Evolutionary conservation across 1,284 basidiomycete species (phyloP).

Genomic region (Malassezia slooffiae): DNA sequence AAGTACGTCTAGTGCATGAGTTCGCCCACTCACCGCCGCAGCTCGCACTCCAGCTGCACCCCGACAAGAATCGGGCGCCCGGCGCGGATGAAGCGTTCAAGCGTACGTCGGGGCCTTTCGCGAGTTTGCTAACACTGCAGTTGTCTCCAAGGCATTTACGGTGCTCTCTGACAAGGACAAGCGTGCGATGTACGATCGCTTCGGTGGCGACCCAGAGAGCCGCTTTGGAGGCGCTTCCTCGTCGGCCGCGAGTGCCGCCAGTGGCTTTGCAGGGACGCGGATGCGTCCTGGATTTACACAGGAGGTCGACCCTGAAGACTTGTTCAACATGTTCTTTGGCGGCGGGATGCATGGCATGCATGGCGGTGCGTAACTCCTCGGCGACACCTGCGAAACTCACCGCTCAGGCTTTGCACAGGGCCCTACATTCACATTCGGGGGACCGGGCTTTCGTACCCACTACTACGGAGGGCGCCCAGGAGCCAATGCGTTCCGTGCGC

Average conservation of each 20-base stretch:
- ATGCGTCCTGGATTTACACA: slow-evolving; percentile 52
- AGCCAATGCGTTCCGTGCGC: no score
- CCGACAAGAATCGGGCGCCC: slow-evolving; percentile 94
- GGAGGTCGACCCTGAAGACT: slow-evolving; percentile 84
- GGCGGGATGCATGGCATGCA: slow-evolving; percentile 52
- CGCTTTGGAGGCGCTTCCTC: slow-evolving; percentile 50
- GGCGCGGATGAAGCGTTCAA: slow-evolving; percentile 99
- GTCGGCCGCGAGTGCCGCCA: slow-evolving; percentile 47
- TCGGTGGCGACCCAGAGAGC: slow-evolving; percentile 74
- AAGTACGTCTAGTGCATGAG: slow-evolving; percentile 54
- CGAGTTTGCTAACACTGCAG: slow-evolving; percentile 49
- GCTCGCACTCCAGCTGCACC: slow-evolving; percentile 85
- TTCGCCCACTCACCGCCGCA: slow-evolving; percentile 46
- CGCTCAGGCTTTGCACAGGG: slow-evolving; percentile 18
- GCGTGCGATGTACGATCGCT: slow-evolving; percentile 73
- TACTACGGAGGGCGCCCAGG: no score
- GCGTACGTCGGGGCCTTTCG: no score
- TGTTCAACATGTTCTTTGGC: slow-evolving; percentile 99
- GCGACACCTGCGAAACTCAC: background rate
- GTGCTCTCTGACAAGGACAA: slow-evolving; percentile 86
- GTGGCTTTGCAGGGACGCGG: slow-evolving; percentile 43
- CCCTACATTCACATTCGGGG: slow-evolving; percentile 37
- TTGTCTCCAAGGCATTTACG: slow-evolving; percentile 96
- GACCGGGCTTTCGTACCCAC: slow-evolving; percentile 31
- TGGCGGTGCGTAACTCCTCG: no score